A percentile compares a stretch with the other conserved stretches of the same genome.
Evolutionary conservation across 148 eudicot genomes (phyloP).

Genomic region (Heliosperma pusillum): DNA sequence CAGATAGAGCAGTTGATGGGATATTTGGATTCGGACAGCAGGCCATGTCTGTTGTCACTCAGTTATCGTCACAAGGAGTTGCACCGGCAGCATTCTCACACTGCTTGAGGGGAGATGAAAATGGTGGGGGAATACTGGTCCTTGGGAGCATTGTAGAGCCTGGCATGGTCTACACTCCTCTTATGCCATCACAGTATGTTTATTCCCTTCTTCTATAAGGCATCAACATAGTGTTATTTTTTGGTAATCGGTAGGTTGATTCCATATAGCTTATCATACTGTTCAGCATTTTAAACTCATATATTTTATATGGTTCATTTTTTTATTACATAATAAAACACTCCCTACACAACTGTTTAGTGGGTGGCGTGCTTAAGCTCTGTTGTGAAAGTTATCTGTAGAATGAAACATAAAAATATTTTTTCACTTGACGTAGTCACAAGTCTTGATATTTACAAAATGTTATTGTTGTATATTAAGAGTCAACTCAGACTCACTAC

Average conservation of each 20-base stretch:
- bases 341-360: not conserved
- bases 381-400: not conserved
- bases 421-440: not conserved
- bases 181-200: conserved; percentile 82
- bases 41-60: conserved; percentile 79
- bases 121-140: conserved; percentile 88
- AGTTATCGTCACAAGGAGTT: conserved; percentile 74
- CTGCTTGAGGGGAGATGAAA: conserved; percentile 68
- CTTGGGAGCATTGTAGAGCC: conserved; percentile 91
- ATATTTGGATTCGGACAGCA: conserved; percentile 97
- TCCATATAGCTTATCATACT: not conserved
- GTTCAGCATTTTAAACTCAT: not conserved
- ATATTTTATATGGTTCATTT: not conserved
- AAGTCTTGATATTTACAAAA: not conserved
- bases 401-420: not conserved
- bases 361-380: not conserved
- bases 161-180: conserved; percentile 84
- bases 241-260: not conserved
- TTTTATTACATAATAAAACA: not conserved
- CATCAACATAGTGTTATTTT: not conserved
- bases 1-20: conserved; percentile 94
- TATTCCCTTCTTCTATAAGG: conserved; percentile 16
- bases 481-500: not conserved
- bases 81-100: conserved; percentile 85
- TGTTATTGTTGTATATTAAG: not conserved